Evolutionary conservation across 179 eudicot genomes (phyloP).

Genomic region (Silene vulgaris): DNA sequence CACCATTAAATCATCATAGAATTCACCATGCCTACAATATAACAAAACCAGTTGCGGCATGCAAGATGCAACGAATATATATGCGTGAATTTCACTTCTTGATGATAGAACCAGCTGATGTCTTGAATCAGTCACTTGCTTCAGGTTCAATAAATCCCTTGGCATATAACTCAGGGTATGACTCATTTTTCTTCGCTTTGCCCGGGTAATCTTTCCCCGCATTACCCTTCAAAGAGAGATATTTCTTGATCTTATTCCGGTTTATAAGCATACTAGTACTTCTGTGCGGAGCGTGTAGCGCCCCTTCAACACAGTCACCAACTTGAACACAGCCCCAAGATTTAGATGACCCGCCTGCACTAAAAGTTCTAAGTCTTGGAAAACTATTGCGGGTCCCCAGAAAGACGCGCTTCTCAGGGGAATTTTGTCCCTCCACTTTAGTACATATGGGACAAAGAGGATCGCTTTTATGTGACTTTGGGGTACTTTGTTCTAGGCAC

Average conservation of each 20-base stretch:
- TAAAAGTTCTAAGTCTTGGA: conserved; percentile 47
- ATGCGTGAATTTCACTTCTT: conserved; percentile 29
- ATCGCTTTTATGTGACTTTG: conserved; percentile 60
- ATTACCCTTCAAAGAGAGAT: conserved; percentile 48
- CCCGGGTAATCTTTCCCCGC: conserved; percentile 51
- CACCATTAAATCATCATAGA: conserved; percentile 2
- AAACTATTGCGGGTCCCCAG: conserved; percentile 42
- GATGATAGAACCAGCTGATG: conserved; percentile 32
- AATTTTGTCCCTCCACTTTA: conserved; percentile 43
- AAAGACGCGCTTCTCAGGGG: conserved; percentile 40
- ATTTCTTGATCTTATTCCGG: conserved; percentile 49
- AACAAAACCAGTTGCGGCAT: background rate
- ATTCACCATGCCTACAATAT: background rate
- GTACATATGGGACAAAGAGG: conserved; percentile 86
- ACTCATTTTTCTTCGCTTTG: conserved; percentile 47
- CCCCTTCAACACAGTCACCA: conserved; percentile 87
- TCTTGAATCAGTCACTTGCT: conserved; percentile 1
- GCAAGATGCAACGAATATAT: background rate
- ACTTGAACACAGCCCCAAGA: conserved; percentile 79
- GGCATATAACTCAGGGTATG: conserved; percentile 40
- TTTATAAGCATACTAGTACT: conserved; percentile 49
- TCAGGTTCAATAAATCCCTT: conserved; percentile 47
- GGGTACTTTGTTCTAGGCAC: conserved; percentile 83
- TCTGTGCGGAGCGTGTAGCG: conserved; percentile 29
- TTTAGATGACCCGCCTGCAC: conserved; percentile 66